Evolutionary conservation across 2,329 filamentous ascomycete genomes (phyloP), one percentile per base, ranked within the genome.

Genomic region (Botryosphaeria dothidea): DNA sequence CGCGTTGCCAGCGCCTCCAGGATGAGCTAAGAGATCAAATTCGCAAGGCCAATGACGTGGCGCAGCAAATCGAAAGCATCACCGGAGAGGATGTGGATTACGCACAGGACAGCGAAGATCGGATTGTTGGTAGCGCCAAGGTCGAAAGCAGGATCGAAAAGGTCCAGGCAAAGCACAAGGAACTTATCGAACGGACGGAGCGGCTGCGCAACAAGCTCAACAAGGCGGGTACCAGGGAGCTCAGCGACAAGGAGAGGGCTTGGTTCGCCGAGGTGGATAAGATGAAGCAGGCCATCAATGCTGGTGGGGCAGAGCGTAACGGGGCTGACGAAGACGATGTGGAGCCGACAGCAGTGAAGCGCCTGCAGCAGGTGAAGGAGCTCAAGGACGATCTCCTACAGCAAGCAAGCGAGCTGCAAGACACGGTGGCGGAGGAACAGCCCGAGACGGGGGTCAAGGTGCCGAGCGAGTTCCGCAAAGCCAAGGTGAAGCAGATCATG

Each of bases 11-110:
- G 69, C 83, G 87, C 51, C 82, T 93, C 27, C 88, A 90, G 70
- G 80, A 82, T 19, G 90, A 93, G 72, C 82, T 93, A 46, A 82
- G 81, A 68, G 85, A 88, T 67, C 90, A 93, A 73, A 84, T 93
- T 25, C 79, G 79, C 67, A 87, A 88, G 69, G 88, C 86, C 29
- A 86, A 87, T 62, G 86, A 90, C 70, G 84, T 92, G 45, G 87
- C 86, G 72, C 80, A 82, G 43, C 86, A 86, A 69, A 86, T 93
- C 31, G 90, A 93, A 68, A 82, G 82, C 45, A 86, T 92, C 65
- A 87, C 85, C 5, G 87, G 86, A 3, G 83, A 84, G 48, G 86
- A 88, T 65, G 80, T 81, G 21, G 83, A 81, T 60, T 65, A 23
- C 51, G 51, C 29, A 13, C 79, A 82, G 34, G 80, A 81, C 21